Conservation (phyloP, 768 basidiomycete genomes). For the Scleroderma bovista region DNA sequence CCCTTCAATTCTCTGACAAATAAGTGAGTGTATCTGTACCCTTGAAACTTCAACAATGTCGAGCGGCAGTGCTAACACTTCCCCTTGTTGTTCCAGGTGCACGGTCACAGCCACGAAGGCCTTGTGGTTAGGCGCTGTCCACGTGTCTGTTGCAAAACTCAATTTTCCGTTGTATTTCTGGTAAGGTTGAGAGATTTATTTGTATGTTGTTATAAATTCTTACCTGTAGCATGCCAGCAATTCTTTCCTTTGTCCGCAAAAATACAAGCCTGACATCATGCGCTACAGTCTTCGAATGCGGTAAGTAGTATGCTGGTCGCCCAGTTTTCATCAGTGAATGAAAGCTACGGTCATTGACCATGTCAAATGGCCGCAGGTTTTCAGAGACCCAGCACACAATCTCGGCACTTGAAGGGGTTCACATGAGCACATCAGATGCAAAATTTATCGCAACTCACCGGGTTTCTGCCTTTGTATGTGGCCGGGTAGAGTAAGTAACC, state of each 20-base stretch:
- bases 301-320: slow-evolving; percentile 15
- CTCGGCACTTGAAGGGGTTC: slow-evolving; percentile 17
- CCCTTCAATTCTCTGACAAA: not conserved
- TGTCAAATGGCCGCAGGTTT: slow-evolving; percentile 16
- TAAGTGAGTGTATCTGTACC: slow-evolving; percentile 4
- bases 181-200: not conserved
- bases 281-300: slow-evolving; percentile 15
- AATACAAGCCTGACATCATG: slow-evolving; percentile 16
- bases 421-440: not conserved
- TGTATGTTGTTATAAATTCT: not conserved
- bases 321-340: slow-evolving; percentile 18
- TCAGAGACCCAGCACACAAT: slow-evolving; percentile 22
- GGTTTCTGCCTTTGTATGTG: slow-evolving; percentile 13
- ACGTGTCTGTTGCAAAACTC: slow-evolving; percentile 32
- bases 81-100: slow-evolving; percentile 28
- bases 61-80: slow-evolving; percentile 22
- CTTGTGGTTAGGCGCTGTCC: no score
- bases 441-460: no score
- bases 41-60: slow-evolving; percentile 34
- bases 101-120: slow-evolving; percentile 27
- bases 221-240: not conserved
- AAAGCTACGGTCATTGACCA: slow-evolving; percentile 18
- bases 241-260: not conserved
- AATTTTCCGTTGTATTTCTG: slow-evolving; percentile 27
- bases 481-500: slow-evolving; percentile 17